A percentile compares a stretch with the other conserved stretches of the same genome.
phyloP scores from a whole-genome alignment of 108 stramenopile species.

The Schizochytrium sp. region DNA sequence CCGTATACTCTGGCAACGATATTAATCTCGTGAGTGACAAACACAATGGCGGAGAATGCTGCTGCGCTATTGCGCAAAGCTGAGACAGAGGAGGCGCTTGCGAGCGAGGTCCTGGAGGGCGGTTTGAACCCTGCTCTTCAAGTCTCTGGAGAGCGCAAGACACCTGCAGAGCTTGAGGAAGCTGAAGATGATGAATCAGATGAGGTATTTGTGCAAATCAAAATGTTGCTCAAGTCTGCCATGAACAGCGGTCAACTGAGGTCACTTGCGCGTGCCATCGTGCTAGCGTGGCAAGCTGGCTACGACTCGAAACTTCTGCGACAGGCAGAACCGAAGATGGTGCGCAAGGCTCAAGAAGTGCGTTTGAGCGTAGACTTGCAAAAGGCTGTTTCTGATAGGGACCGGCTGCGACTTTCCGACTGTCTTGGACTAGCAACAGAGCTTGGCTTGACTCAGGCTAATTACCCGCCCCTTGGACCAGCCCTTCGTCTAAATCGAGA shows the following conservation, averaged over 20 bases:
- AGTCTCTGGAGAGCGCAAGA: background rate
- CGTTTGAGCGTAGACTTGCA: constrained; percentile 4
- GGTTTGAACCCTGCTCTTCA: constrained; percentile 34
- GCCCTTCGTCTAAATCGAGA: background rate
- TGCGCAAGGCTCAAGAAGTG: constrained; percentile 36
- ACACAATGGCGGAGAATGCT: constrained; percentile 9
- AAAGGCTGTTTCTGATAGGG: background rate
- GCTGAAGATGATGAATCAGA: background rate
- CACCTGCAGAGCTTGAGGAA: constrained; percentile 24
- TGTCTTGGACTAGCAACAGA: constrained; percentile 9
- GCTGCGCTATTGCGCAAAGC: background rate
- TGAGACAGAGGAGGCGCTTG: constrained; percentile 39
- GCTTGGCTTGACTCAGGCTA: background rate
- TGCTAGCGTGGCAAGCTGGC: constrained; percentile 46
- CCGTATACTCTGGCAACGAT: background rate
- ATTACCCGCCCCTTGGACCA: background rate
- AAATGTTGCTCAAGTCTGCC: background rate
- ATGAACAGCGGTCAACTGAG: background rate
- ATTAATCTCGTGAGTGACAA: background rate
- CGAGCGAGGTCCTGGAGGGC: constrained; percentile 2
- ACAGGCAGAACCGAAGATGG: constrained; percentile 4
- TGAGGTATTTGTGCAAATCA: constrained; percentile 45
- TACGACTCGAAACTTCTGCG: constrained; percentile 34
- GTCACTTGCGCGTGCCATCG: constrained; percentile 43
- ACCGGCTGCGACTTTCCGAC: background rate